Conservation (phyloP, 768 basidiomycete species). For the Auriscalpium microsporum region DNA sequence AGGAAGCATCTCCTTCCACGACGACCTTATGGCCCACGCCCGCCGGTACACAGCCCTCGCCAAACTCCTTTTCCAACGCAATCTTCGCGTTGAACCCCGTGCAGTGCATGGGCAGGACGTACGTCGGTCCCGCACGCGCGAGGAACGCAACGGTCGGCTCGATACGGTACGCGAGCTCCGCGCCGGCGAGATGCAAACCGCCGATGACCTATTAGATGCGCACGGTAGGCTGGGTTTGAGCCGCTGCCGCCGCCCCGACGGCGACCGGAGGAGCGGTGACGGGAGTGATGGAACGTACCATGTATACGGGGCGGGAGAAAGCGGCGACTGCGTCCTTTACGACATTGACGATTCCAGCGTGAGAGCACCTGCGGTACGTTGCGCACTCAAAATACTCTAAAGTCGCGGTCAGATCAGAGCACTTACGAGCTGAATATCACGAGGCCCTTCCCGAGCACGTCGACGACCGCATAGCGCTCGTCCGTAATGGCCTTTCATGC, state of each 20-base stretch:
- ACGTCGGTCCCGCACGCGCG: slow-evolving; percentile 49
- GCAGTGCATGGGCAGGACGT: slow-evolving; percentile 80
- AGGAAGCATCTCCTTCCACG: slow-evolving; percentile 35
- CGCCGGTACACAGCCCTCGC: slow-evolving; percentile 69
- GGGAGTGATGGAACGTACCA: slow-evolving; percentile 35
- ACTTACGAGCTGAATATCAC: slow-evolving; percentile 79
- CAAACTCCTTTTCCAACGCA: slow-evolving; percentile 59
- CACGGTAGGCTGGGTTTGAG: no score
- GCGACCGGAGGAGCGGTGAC: no score
- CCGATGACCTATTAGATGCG: slow-evolving; percentile 57
- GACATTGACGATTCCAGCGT: slow-evolving; percentile 84
- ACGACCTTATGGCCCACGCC: slow-evolving; percentile 65
- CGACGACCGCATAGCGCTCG: slow-evolving; percentile 69
- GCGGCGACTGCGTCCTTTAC: slow-evolving; percentile 55
- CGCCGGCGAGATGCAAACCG: slow-evolving; percentile 74
- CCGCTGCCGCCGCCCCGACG: no score
- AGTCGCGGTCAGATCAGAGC: background rate
- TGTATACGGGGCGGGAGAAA: slow-evolving; percentile 65
- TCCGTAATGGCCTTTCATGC: slow-evolving; percentile 62
- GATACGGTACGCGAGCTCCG: slow-evolving; percentile 56
- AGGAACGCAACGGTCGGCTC: slow-evolving; percentile 66
- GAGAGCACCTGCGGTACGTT: slow-evolving; percentile 41
- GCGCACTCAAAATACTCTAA: background rate
- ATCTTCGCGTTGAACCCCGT: slow-evolving; percentile 72
- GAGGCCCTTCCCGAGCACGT: slow-evolving; percentile 75